phyloP scores from a whole-genome alignment of 164 flowering plant genomes.

The Vitis rupestris region DNA sequence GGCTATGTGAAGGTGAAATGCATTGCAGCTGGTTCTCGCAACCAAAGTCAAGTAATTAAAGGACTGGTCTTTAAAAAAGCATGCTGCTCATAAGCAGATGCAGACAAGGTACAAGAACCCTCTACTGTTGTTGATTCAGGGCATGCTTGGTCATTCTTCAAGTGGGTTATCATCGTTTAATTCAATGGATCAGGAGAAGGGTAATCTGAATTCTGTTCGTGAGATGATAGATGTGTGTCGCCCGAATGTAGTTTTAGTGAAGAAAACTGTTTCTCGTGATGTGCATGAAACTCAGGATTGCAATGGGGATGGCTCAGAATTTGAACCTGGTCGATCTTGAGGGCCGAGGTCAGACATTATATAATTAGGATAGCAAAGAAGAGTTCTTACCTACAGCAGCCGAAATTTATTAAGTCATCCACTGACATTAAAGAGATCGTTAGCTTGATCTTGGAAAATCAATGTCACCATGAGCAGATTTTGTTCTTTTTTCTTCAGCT shows the following conservation, averaged over 20 bases:
- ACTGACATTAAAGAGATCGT: no score
- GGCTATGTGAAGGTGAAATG: constrained; percentile 91
- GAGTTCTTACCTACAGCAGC: no score
- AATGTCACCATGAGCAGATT: no score
- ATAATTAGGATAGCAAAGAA: no score
- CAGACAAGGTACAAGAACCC: constrained; percentile 69
- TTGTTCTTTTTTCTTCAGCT: no score
- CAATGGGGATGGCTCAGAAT: no score
- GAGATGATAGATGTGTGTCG: constrained; percentile 65
- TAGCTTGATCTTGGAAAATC: no score
- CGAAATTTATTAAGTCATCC: no score
- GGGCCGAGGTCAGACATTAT: no score
- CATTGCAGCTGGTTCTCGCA: constrained; percentile 69
- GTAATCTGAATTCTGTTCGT: constrained; percentile 40
- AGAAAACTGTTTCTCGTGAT: constrained; percentile 82
- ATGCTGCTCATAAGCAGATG: constrained; percentile 94
- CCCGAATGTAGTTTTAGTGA: constrained; percentile 87
- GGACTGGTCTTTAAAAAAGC: constrained; percentile 92
- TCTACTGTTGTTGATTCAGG: constrained; percentile 63
- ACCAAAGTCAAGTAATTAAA: constrained; percentile 73
- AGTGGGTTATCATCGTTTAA: constrained; percentile 69
- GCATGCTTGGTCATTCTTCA: constrained; percentile 67
- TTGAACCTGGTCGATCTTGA: no score
- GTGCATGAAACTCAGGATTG: constrained; percentile 49
- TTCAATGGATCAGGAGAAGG: constrained; percentile 71